A percentile compares a stretch with the other conserved stretches of the same genome.
Conservation (phyloP, 2,329 filamentous ascomycete genomes). For the Boeremia exigua region DNA sequence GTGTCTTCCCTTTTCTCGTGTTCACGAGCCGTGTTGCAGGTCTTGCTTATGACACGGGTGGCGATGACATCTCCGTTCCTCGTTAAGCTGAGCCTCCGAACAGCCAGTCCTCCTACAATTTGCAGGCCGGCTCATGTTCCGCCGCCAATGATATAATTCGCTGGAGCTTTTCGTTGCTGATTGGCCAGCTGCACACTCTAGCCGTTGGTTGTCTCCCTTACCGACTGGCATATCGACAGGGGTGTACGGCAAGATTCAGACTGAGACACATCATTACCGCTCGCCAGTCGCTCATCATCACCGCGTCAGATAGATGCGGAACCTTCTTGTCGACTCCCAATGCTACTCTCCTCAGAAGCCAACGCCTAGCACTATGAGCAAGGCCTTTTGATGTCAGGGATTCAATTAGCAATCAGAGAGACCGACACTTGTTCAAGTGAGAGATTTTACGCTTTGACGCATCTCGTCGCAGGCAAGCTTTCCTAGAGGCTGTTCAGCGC, state of each 20-base stretch:
- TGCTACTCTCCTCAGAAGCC: not conserved
- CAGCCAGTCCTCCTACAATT: slow-evolving; percentile 19
- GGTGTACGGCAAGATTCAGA: slow-evolving; percentile 24
- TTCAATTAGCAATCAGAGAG: not conserved
- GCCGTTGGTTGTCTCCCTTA: slow-evolving; percentile 19
- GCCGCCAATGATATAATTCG: slow-evolving; percentile 43
- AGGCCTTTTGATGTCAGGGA: slow-evolving; percentile 8
- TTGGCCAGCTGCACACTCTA: slow-evolving; percentile 25
- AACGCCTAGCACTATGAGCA: slow-evolving; percentile 3
- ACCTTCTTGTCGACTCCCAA: not conserved
- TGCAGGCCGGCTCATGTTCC: slow-evolving; percentile 22
- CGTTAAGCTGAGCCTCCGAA: slow-evolving; percentile 26
- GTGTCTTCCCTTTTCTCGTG: not conserved
- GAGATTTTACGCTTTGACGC: slow-evolving; percentile 25
- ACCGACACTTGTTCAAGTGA: slow-evolving; percentile 20
- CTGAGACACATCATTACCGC: slow-evolving; percentile 30
- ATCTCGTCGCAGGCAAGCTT: slow-evolving; percentile 15
- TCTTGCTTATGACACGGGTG: slow-evolving; percentile 29
- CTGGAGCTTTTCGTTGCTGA: slow-evolving; percentile 20
- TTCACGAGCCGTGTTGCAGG: slow-evolving; percentile 7
- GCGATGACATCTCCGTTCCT: slow-evolving; percentile 23
- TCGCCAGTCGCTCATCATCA: slow-evolving; percentile 18
- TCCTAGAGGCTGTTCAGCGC: slow-evolving; percentile 10
- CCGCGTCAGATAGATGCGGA: slow-evolving; percentile 13
- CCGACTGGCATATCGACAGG: slow-evolving; percentile 28